These are phyloP conservation scores for Cystobasidium pallidum DNA, from an alignment of 1,284 basidiomycete genomes.

Conservation along the genomic window DNA sequence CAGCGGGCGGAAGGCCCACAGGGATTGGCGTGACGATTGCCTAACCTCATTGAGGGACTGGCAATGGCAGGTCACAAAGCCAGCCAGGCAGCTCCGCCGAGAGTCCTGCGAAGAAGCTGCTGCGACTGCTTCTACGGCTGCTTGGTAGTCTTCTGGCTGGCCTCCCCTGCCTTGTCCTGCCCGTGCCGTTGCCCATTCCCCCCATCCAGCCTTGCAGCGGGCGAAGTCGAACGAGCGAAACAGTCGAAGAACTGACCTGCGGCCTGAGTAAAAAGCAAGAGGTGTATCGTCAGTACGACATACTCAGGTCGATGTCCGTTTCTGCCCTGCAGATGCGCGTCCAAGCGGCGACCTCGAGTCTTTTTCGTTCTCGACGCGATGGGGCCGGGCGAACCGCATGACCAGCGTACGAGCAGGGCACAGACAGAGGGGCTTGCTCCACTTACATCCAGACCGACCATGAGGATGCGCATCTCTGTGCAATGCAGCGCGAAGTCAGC, in stretches of 20 bases:
- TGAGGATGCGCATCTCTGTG: slow-evolving; percentile 84
- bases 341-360: too few species aligned
- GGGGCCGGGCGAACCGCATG: neutral
- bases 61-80: neutral
- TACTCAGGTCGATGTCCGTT: neutral
- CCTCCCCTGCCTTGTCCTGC: neutral
- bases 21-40: slow-evolving; percentile 3
- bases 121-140: too few species aligned
- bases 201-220: neutral
- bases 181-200: neutral
- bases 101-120: too few species aligned
- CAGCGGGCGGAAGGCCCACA: neutral
- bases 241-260: slow-evolving; percentile 6
- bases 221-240: slow-evolving; percentile 1
- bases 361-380: neutral
- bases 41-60: neutral
- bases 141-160: too few species aligned
- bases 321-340: neutral
- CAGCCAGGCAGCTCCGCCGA: too few species aligned
- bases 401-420: neutral
- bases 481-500: neutral
- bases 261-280: slow-evolving; percentile 1
- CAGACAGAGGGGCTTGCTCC: slow-evolving; percentile 11
- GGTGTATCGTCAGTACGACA: neutral
- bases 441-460: slow-evolving; percentile 84